Conservation (phyloP, 2,329 filamentous ascomycete species). For the Aquanectria penicillioides region DNA sequence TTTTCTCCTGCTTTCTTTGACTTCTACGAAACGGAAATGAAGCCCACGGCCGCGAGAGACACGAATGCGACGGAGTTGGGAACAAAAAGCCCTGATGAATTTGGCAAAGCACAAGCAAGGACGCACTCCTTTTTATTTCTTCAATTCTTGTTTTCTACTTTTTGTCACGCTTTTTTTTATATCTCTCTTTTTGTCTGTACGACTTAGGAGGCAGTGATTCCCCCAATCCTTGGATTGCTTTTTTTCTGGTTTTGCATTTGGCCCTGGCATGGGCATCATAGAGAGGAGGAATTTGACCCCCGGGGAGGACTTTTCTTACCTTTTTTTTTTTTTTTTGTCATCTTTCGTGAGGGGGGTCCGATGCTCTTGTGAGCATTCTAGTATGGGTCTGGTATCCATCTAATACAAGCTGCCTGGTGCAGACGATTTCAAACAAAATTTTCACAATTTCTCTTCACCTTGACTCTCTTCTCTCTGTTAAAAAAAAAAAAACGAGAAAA, state of each 20-base stretch:
- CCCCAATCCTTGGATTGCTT: slow-evolving; percentile 19
- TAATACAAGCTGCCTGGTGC: slow-evolving; percentile 40
- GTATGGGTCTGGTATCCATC: slow-evolving; percentile 38
- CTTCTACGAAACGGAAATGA: slow-evolving; percentile 37
- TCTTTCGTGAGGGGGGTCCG: no score
- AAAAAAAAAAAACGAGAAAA: no score
- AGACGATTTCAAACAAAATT: slow-evolving; percentile 28
- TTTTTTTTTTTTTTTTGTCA: not conserved
- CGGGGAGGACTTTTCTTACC: slow-evolving; percentile 1
- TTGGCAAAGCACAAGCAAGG: slow-evolving; percentile 27
- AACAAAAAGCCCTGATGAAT: slow-evolving; percentile 6
- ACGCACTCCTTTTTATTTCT: slow-evolving; percentile 4
- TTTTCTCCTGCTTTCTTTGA: slow-evolving; percentile 31
- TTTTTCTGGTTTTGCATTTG: slow-evolving; percentile 16
- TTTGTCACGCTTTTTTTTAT: not conserved
- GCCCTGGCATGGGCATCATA: slow-evolving; percentile 26
- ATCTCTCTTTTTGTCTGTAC: slow-evolving; percentile 24
- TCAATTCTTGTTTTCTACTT: not conserved
- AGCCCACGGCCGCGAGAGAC: slow-evolving; percentile 29
- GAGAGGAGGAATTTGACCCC: slow-evolving; percentile 25
- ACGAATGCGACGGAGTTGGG: slow-evolving; percentile 25
- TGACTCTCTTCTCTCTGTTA: no score
- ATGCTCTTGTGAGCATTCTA: slow-evolving; percentile 3
- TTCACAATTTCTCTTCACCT: not conserved
- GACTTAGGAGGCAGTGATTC: slow-evolving; percentile 26